These are phyloP conservation scores for Hypoxylon trugodes DNA, from an alignment of 495 filamentous ascomycete genomes.

Conservation along the genomic window DNA sequence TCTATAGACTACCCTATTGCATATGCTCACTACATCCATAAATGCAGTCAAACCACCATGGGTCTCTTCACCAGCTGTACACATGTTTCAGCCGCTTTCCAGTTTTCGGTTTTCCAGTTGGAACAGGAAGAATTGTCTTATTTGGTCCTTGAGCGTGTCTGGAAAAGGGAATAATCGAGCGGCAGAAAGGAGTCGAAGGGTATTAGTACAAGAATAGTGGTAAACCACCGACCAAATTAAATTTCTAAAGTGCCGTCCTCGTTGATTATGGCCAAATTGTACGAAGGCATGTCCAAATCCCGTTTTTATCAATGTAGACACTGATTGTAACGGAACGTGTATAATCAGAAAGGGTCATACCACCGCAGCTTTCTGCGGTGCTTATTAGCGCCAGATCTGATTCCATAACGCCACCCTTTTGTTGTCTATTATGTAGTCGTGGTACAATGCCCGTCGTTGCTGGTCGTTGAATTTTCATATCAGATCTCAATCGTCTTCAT, in stretches of 20 bases:
- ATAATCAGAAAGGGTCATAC: conserved; percentile 23
- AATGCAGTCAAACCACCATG: conserved; percentile 11
- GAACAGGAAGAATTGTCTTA: neutral
- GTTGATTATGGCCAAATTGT: conserved; percentile 9
- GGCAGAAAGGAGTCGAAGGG: conserved; percentile 23
- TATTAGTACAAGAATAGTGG: conserved; percentile 43
- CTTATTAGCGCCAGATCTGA: conserved; percentile 31
- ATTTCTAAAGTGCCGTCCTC: conserved; percentile 22
- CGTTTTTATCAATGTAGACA: conserved; percentile 10
- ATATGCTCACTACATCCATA: conserved; percentile 27
- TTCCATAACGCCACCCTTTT: conserved; percentile 44
- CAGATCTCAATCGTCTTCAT: conserved; percentile 70
- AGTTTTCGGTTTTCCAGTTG: conserved; percentile 1
- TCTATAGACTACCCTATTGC: conserved; percentile 28
- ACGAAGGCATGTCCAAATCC: conserved; percentile 21
- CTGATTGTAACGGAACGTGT: conserved; percentile 6
- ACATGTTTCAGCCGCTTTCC: neutral
- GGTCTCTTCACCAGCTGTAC: conserved; percentile 19
- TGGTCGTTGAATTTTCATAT: conserved; percentile 41
- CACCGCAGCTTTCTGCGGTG: conserved; percentile 5
- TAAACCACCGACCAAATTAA: conserved; percentile 24
- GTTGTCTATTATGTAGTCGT: conserved; percentile 43
- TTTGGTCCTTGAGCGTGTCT: neutral
- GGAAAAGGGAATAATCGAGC: neutral
- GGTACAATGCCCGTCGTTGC: conserved; percentile 40